Conservation (phyloP, 2,329 filamentous ascomycete genomes). For the Diatrype stigma region DNA sequence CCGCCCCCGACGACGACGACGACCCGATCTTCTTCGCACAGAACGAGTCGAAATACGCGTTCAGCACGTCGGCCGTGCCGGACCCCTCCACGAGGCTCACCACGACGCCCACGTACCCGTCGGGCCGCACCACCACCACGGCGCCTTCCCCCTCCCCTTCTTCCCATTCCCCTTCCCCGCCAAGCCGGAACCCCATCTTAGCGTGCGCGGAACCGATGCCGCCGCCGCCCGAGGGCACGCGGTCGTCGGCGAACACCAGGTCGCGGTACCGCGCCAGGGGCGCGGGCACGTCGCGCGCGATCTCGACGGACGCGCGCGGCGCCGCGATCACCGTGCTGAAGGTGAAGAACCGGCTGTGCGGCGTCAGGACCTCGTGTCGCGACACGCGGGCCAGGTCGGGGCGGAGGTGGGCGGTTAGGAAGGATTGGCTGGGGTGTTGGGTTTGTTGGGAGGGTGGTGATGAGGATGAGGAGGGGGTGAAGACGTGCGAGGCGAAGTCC, state of each 20-base stretch:
- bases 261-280: slow-evolving; percentile 72
- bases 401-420: slow-evolving; percentile 64
- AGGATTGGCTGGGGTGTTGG: slow-evolving; percentile 55
- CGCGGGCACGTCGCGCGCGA: slow-evolving; percentile 64
- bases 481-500: slow-evolving; percentile 60
- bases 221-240: slow-evolving; percentile 68
- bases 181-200: slow-evolving; percentile 76
- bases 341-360: slow-evolving; percentile 78
- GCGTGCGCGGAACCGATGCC: slow-evolving; percentile 60
- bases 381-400: slow-evolving; percentile 58
- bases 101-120: slow-evolving; percentile 81
- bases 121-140: slow-evolving; percentile 81
- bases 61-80: slow-evolving; percentile 76
- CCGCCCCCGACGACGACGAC: no score
- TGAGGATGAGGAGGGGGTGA: neutral
- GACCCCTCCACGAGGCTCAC: slow-evolving; percentile 69
- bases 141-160: no score
- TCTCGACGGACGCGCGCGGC: slow-evolving; percentile 65
- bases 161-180: slow-evolving; percentile 69
- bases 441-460: neutral
- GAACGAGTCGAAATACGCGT: slow-evolving; percentile 77
- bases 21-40: slow-evolving; percentile 54
- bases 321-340: slow-evolving; percentile 72
- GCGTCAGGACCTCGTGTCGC: slow-evolving; percentile 79
- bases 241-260: slow-evolving; percentile 83